Evolutionary conservation across 352 stramenopile genomes (phyloP), one percentile per base, ranked within the genome.

Genomic region (Globisporangium okanoganense): DNA sequence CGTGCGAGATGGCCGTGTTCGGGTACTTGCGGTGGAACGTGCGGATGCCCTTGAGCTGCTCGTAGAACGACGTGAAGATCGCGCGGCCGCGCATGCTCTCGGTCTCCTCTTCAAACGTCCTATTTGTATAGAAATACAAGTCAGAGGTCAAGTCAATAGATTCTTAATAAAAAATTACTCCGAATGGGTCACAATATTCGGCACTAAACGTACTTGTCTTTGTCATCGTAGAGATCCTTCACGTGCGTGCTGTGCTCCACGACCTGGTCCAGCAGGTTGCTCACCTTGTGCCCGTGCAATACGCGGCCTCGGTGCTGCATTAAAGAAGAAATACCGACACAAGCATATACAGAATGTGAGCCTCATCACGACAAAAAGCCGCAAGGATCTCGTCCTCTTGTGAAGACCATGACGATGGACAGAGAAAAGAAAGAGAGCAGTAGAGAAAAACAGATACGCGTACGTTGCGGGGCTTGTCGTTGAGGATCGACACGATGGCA

Each of bases 1-100:
- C 80, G 68, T 91, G 85, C 35, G 72, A 73, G 20, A 94, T 75
- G 27, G 69, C 56, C 9, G 82, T 70, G 67, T 88, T 85, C 29
- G 87, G 85, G 56, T 93, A 95, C 65, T 93, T 94, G 65, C 75
- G 77, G 67, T 95, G 85, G 71, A 94, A 95, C 24, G 73, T 72
- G 50, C 85, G 87, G 40, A 95, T 90, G 9, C 76, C 72, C 69
- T 95, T 93, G 56, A 95, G 79, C 54, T 92, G 82, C 71, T 92
- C 83, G 53, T 95, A 95, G 66, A 95, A 95, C n/a, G 85, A 88
- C 57, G 85, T 92, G 60, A 95, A 95, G 38, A 93, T 73, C 14
- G 80, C 82, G 33, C 77, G 72, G 9, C 84, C 84, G 18, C 80
- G 79, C 85, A 95, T 94, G 50, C 56, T 75, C 54, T 89, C 80